Percentiles rank a stretch among this genome's conserved stretches.
phyloP scores from a whole-genome alignment of 495 filamentous ascomycete genomes.

The Aspergillus affinis region DNA sequence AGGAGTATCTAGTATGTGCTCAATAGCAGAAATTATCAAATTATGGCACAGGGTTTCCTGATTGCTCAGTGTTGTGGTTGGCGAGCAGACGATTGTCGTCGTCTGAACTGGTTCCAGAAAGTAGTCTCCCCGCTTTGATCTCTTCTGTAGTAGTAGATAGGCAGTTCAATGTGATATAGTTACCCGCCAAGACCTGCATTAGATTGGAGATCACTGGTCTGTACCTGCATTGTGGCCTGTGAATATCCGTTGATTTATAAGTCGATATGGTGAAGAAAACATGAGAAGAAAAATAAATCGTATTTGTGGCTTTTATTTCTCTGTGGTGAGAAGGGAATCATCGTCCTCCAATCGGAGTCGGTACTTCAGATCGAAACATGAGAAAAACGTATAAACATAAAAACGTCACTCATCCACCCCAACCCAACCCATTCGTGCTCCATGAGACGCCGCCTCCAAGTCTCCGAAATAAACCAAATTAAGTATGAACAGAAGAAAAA shows the following conservation, averaged over 20 bases:
- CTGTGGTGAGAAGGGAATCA: neutral
- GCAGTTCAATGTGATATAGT: too few species aligned
- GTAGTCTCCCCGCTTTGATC: too few species aligned
- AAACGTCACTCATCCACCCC: slow-evolving; percentile 17
- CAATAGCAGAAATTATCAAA: too few species aligned
- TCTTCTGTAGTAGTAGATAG: too few species aligned
- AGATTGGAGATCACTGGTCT: neutral
- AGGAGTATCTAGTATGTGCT: too few species aligned
- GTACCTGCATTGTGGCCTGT: neutral
- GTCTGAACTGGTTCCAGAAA: too few species aligned
- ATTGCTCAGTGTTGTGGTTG: too few species aligned
- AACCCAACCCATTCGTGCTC: slow-evolving; percentile 10
- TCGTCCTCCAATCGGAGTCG: neutral
- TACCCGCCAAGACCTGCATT: too few species aligned
- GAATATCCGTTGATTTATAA: neutral
- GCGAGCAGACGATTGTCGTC: too few species aligned
- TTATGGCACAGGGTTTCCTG: too few species aligned
- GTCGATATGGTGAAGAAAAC: too few species aligned
- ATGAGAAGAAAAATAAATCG: neutral
- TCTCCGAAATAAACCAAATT: slow-evolving; percentile 2
- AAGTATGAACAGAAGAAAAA: slow-evolving; percentile 1
- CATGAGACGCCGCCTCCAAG: slow-evolving; percentile 20
- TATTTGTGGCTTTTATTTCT: neutral
- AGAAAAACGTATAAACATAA: slow-evolving; percentile 3
- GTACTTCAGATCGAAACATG: slow-evolving; percentile 5